Evolutionary conservation across 2,329 filamentous ascomycete genomes (phyloP), one percentile per base, ranked within the genome.

Genomic region (Cryphonectria nitschkei): DNA sequence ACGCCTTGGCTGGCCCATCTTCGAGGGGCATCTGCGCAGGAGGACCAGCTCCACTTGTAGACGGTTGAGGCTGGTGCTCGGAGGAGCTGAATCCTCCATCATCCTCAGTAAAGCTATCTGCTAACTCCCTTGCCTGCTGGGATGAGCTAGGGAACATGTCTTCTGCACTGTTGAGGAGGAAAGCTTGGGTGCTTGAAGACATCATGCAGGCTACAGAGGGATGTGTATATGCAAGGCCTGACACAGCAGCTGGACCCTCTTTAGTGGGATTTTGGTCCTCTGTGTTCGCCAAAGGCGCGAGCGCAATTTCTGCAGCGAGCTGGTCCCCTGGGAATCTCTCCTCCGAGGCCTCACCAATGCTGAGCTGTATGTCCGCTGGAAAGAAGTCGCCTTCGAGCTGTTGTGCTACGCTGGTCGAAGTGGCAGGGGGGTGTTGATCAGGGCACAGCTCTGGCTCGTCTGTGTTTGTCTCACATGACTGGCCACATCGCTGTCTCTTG

Each of bases 71-170:
- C 43, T n/a, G 6, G 16, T 22, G 50, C 61, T 65, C 32, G 39
- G n/a, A 8, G 32, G 54, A 34, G 14, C 16, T 34, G 14, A 4
- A 22, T 26, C 9, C 4, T 37, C 39, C n/a, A 73, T 79, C 75
- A 73, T 79, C 75, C 13, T 50, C 37, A 3, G 41, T 8, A 39
- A 43, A 46, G 72, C 85, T 81, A 43, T 84, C 83, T 2, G 80
- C 76, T 3, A 90, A 77, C 75, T 90, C 87, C 26, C 83, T 81
- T 8, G 82, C 81, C 75, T 88, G 85, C 74, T 90, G 88, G 0
- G 86, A 88, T 0, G 85, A 82, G n/a, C 83, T 85, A 0, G 86
- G 86, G 61, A 88, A 86, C 72, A 88, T 83, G 68, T 88, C 86
- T 54, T 88, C 86, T 9, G 86, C 75, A 71, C 87, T 81, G 56